Conservation (phyloP, 139 green algal genomes). For the Chlamydomonas eustigma region DNA sequence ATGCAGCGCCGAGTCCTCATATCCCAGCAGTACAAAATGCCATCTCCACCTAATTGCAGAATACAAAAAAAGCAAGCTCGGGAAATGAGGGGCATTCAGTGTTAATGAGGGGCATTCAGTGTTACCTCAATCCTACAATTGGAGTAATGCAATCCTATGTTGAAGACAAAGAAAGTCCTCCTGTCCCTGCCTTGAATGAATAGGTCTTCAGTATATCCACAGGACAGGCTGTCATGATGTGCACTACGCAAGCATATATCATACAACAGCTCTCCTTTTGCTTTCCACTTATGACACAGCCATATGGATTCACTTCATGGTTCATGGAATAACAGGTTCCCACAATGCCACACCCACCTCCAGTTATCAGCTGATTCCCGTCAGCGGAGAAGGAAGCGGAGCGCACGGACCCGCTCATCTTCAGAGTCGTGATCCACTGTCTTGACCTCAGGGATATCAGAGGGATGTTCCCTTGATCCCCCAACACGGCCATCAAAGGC, state of each 20-base stretch:
- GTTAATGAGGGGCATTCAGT: too few relatives aligned
- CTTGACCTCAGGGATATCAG: slow-evolving; percentile 73
- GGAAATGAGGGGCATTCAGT: too few relatives aligned
- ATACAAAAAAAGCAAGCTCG: not conserved
- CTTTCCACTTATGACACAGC: too few relatives aligned
- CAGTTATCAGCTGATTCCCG: slow-evolving; percentile 65
- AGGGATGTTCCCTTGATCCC: slow-evolving; percentile 58
- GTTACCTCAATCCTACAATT: too few relatives aligned
- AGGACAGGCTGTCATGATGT: too few relatives aligned
- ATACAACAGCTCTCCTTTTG: too few relatives aligned
- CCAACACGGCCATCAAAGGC: slow-evolving; percentile 75
- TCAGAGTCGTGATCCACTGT: slow-evolving; percentile 70
- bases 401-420: slow-evolving; percentile 79
- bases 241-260: too few relatives aligned
- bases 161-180: too few relatives aligned
- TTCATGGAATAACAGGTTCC: not conserved
- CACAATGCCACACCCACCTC: slow-evolving; percentile 33
- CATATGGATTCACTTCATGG: too few relatives aligned
- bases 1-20: slow-evolving; percentile 81
- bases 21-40: slow-evolving; percentile 89
- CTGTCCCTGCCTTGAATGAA: too few relatives aligned
- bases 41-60: slow-evolving; percentile 58
- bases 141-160: too few relatives aligned
- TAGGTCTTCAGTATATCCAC: too few relatives aligned
- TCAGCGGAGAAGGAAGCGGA: slow-evolving; percentile 66